Conservation (phyloP, 2,329 filamentous ascomycete genomes). For the Dactylellina cionopaga region DNA sequence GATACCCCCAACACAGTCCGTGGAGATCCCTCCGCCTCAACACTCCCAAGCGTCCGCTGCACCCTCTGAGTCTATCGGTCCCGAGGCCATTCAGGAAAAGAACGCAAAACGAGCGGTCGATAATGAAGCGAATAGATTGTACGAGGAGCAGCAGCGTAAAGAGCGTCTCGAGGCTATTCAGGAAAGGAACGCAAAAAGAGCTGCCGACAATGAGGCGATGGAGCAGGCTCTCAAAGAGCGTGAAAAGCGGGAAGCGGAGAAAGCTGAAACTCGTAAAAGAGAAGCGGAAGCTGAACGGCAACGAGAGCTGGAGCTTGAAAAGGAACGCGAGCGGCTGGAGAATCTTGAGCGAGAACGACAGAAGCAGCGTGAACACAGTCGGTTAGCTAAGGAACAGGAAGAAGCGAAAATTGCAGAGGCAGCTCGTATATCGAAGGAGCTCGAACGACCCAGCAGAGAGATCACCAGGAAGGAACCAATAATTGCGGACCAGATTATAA, state of each 20-base stretch:
- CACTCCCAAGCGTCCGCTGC: conserved; percentile 24
- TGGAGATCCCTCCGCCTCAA: conserved; percentile 46
- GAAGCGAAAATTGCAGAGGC: conserved; percentile 55
- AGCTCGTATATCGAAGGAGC: conserved; percentile 8
- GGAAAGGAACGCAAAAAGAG: conserved; percentile 41
- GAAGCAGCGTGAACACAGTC: conserved; percentile 60
- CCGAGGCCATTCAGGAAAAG: conserved; percentile 38
- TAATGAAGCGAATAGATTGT: conserved; percentile 45
- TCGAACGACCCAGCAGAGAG: conserved; percentile 22
- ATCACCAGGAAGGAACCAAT: conserved; percentile 24
- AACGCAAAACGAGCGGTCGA: conserved; percentile 49
- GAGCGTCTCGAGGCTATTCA: conserved; percentile 21
- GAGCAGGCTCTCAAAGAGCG: conserved; percentile 22
- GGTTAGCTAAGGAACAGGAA: conserved; percentile 61
- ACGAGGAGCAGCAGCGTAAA: conserved; percentile 43
- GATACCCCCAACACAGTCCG: conserved; percentile 46
- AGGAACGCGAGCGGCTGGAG: conserved; percentile 65
- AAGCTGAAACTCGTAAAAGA: conserved; percentile 74
- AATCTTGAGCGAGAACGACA: conserved; percentile 55
- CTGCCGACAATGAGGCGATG: conserved; percentile 27
- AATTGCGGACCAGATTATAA: conserved; percentile 39
- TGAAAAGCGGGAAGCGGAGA: conserved; percentile 68
- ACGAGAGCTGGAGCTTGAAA: conserved; percentile 58
- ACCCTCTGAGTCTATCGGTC: background rate
- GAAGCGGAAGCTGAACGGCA: conserved; percentile 63